Evolutionary conservation across 2,329 filamentous ascomycete genomes (phyloP).

Genomic region (Fusarium sp.): DNA sequence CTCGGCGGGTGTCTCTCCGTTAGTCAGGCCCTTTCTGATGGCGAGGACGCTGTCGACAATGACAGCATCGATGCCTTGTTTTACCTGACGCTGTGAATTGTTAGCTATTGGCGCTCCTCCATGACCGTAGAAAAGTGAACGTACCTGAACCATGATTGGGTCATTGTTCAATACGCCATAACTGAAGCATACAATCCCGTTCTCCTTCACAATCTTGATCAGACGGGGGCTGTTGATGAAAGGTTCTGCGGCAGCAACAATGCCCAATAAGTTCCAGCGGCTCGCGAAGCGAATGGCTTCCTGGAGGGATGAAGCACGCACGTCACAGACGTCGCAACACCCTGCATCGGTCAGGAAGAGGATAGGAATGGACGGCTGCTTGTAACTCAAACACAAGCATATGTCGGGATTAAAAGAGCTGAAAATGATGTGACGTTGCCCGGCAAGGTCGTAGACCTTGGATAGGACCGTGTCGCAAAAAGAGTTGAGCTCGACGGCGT

Average conservation of each 20-base stretch:
- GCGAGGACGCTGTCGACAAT: conserved; percentile 96
- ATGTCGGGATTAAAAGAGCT: conserved; percentile 98
- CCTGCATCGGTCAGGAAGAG: conserved; percentile 94
- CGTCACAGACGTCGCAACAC: conserved; percentile 81
- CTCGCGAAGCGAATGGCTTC: conserved; percentile 95
- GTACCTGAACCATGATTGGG: conserved; percentile 82
- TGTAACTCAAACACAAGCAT: conserved; percentile 92
- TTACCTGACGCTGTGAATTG: conserved; percentile 76
- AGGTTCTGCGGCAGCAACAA: conserved; percentile 88
- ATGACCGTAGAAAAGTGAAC: conserved; percentile 41
- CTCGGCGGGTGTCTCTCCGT: conserved; percentile 37
- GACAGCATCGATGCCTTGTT: conserved; percentile 95
- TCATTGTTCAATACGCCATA: conserved; percentile 95
- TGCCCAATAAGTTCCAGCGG: conserved; percentile 92
- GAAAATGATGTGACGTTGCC: conserved; percentile 91
- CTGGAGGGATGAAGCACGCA: conserved; percentile 89
- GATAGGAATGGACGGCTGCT: conserved; percentile 96
- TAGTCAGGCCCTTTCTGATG: conserved; percentile 87
- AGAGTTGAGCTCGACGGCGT: conserved; percentile 93
- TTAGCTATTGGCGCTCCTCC: conserved; percentile 14
- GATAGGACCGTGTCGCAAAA: conserved; percentile 93
- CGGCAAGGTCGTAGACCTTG: conserved; percentile 87
- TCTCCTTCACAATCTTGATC: conserved; percentile 93
- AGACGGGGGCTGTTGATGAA: conserved; percentile 88
- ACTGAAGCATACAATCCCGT: conserved; percentile 90